phyloP scores from a whole-genome alignment of 495 filamentous ascomycete species.

The Penicillium egyptiacum region DNA sequence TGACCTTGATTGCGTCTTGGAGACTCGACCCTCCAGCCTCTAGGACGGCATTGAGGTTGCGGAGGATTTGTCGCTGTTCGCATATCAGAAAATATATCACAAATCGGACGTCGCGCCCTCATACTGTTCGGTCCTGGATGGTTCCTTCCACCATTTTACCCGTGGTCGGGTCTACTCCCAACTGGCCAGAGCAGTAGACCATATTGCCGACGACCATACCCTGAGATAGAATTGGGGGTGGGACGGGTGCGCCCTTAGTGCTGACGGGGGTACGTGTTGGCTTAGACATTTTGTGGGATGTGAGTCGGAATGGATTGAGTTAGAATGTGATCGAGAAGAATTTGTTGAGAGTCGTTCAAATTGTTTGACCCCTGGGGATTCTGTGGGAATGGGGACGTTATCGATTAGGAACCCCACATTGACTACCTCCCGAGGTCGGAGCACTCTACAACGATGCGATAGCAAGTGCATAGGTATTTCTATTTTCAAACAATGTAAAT shows the following conservation, averaged over 20 bases:
- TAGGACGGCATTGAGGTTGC: slow-evolving; percentile 65
- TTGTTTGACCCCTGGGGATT: background rate
- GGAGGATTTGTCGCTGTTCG: slow-evolving; percentile 49
- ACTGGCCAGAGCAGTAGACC: slow-evolving; percentile 47
- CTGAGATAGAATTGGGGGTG: slow-evolving; percentile 47
- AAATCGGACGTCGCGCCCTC: slow-evolving; percentile 3
- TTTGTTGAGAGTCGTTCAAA: slow-evolving; percentile 2
- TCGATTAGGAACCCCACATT: slow-evolving; percentile 4
- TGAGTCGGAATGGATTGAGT: background rate
- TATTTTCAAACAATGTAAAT: background rate
- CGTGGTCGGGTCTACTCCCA: slow-evolving; percentile 53
- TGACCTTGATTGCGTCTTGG: slow-evolving; percentile 65
- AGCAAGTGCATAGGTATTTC: background rate
- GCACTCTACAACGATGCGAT: background rate
- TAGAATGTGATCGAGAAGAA: background rate
- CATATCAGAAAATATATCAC: background rate
- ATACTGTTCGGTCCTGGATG: slow-evolving; percentile 56
- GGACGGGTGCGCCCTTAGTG: slow-evolving; percentile 39
- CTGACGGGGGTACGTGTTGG: slow-evolving; percentile 30
- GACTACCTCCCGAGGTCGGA: background rate
- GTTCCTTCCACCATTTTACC: slow-evolving; percentile 50
- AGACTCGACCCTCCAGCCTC: slow-evolving; percentile 62
- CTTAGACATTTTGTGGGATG: slow-evolving; percentile 16
- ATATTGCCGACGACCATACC: slow-evolving; percentile 44
- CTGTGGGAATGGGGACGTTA: background rate